phyloP scores from a whole-genome alignment of 164 flowering plant genomes.

The Piper betle region DNA sequence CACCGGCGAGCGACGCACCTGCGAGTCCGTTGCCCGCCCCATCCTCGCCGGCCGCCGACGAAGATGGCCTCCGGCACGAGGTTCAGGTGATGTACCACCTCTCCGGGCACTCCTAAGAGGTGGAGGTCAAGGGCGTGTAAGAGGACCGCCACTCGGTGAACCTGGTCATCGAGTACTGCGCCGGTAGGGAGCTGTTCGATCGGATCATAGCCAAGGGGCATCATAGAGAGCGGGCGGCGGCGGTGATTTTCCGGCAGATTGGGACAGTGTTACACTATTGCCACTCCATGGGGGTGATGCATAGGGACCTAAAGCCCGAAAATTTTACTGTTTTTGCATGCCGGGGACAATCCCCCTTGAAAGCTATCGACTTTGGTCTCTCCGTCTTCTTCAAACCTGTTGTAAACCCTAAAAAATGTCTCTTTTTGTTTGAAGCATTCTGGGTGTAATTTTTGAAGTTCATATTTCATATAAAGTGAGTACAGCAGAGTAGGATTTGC shows the following conservation, averaged over 20 bases:
- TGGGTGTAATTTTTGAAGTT: too few relatives aligned
- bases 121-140: constrained; percentile 64
- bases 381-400: too few relatives aligned
- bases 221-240: constrained; percentile 78
- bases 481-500: too few relatives aligned
- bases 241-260: constrained; percentile 57
- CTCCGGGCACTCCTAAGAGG: constrained; percentile 68
- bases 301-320: constrained; percentile 86
- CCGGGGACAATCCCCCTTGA: constrained; percentile 55
- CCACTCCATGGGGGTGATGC: constrained; percentile 86
- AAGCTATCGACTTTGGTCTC: constrained; percentile 82
- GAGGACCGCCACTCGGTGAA: constrained; percentile 74
- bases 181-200: constrained; percentile 84
- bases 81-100: constrained; percentile 94
- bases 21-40: constrained; percentile 75
- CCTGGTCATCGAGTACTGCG: constrained; percentile 76
- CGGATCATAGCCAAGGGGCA: constrained; percentile 81
- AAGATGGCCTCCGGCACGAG: constrained; percentile 75
- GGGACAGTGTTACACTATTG: constrained; percentile 61
- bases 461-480: too few relatives aligned
- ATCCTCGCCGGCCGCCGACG: constrained; percentile 48
- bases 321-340: constrained; percentile 59
- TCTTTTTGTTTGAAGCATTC: too few relatives aligned
- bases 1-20: constrained; percentile 48
- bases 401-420: too few relatives aligned